A percentile compares a stretch with the other conserved stretches of the same genome.
Conservation (phyloP, 2,329 filamentous ascomycete species). For the Sclerotinia trifoliorum region DNA sequence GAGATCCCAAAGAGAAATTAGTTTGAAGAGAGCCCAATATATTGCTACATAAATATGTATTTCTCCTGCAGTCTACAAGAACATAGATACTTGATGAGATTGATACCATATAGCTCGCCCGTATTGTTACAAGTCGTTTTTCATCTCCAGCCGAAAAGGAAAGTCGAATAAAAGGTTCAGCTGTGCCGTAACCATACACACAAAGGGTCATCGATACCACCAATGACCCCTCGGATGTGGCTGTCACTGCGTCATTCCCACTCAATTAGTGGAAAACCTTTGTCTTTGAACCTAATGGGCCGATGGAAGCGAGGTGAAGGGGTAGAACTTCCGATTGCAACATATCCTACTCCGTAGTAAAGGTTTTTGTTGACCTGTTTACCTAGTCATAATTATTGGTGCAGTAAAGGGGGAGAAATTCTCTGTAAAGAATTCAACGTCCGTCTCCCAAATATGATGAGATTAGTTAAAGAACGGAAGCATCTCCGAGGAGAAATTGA, state of each 20-base stretch:
- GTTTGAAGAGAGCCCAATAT: not conserved
- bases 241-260: constrained; percentile 14
- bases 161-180: not conserved
- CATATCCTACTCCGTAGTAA: not conserved
- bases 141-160: not conserved
- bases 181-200: not conserved
- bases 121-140: not conserved
- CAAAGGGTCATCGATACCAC: not conserved
- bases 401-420: not conserved
- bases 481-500: not conserved
- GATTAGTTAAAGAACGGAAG: not conserved
- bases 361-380: not conserved
- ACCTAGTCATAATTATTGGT: too few relatives aligned
- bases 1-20: not conserved
- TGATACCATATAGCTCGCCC: not conserved
- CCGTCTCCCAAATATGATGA: not conserved
- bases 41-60: not conserved
- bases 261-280: not conserved
- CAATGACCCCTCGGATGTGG: constrained; percentile 6
- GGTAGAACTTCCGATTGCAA: not conserved
- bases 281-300: not conserved
- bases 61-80: too few relatives aligned
- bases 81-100: too few relatives aligned
- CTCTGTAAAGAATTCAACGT: too few relatives aligned
- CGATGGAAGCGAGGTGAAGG: not conserved